Conservation (phyloP, 768 basidiomycete genomes). For the Trametes cingulata region DNA sequence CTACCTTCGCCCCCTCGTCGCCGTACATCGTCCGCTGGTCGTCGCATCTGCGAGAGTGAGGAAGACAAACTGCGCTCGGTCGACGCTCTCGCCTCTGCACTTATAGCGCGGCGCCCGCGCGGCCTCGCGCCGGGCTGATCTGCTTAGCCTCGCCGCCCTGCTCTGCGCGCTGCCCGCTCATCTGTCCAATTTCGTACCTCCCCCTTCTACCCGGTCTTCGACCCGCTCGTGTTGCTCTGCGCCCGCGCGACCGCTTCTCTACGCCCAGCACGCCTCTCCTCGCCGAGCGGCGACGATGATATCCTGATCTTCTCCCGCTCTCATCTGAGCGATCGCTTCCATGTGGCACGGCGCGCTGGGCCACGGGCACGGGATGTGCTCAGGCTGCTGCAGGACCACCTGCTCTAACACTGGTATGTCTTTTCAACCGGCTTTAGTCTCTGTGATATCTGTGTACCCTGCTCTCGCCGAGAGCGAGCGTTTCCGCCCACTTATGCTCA, state of each 20-base stretch:
- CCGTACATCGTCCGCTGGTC: background rate
- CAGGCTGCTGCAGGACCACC: too few species aligned
- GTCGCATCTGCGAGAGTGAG: background rate
- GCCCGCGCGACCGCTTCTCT: slow-evolving; percentile 1
- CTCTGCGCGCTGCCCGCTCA: slow-evolving; percentile 23
- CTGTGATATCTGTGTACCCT: background rate
- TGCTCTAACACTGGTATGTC: too few species aligned
- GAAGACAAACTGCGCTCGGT: background rate
- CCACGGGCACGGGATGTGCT: too few species aligned
- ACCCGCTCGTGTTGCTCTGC: background rate
- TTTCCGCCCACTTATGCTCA: slow-evolving; percentile 3
- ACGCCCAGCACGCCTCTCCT: background rate
- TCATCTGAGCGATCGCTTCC: too few species aligned
- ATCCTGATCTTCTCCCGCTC: background rate
- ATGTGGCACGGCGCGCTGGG: too few species aligned
- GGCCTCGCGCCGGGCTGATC: slow-evolving; percentile 14
- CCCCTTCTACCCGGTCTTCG: slow-evolving; percentile 1
- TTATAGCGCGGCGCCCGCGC: slow-evolving; percentile 7
- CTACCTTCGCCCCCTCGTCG: background rate
- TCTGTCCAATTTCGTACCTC: slow-evolving; percentile 15
- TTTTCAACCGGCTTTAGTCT: background rate
- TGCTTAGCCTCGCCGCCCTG: slow-evolving; percentile 24
- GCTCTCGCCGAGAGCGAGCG: background rate
- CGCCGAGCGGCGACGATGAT: background rate
- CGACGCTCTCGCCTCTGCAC: background rate